These are phyloP conservation scores for Chaetomium olivaceum DNA, from an alignment of 2,329 filamentous ascomycete species.

Conservation along the genomic window DNA sequence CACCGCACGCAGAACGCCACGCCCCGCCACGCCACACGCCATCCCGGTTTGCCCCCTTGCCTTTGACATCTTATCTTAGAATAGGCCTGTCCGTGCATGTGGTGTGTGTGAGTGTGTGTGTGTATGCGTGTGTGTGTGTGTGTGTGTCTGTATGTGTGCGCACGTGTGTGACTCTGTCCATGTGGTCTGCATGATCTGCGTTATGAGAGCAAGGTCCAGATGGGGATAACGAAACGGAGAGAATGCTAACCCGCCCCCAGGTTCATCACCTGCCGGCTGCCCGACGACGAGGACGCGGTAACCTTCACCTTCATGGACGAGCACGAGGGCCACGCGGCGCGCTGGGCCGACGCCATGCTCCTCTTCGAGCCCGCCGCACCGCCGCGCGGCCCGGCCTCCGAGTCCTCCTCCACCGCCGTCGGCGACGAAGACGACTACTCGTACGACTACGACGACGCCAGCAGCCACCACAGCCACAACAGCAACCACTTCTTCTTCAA, in stretches of 20 bases:
- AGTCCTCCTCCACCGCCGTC: background rate
- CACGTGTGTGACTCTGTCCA: background rate
- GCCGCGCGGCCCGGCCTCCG: background rate
- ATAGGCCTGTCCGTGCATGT: background rate
- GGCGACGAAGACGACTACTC: background rate
- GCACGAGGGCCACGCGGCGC: constrained; percentile 23
- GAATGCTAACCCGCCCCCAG: constrained; percentile 1
- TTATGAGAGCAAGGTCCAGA: background rate
- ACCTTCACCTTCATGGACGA: constrained; percentile 32
- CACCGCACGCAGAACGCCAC: no score
- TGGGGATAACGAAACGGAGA: background rate
- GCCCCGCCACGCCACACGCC: background rate
- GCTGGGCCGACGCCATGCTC: constrained; percentile 31
- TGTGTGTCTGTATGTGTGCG: background rate
- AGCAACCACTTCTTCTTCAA: background rate
- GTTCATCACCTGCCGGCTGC: constrained; percentile 36
- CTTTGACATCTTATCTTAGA: background rate
- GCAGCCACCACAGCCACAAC: background rate
- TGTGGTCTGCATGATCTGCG: background rate
- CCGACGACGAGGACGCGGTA: constrained; percentile 34
- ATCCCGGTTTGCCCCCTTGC: background rate
- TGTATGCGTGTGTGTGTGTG: background rate
- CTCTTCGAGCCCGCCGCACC: constrained; percentile 30
- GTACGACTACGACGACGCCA: background rate
- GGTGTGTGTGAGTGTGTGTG: no score